Conservation (phyloP, 2,329 filamentous ascomycete genomes). For the Xylariales sp. region DNA sequence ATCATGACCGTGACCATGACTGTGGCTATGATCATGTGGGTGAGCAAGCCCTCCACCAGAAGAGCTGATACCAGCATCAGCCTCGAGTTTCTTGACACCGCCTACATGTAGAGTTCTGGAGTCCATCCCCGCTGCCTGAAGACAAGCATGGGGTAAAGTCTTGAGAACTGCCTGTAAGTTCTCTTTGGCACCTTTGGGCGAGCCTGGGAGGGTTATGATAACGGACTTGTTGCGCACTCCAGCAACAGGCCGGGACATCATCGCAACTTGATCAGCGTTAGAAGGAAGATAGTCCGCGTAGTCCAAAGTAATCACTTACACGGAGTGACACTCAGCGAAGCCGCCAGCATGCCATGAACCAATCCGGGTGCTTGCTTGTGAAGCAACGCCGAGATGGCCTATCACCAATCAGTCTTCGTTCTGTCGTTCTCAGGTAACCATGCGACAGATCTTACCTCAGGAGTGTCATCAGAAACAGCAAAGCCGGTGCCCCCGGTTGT, state of each 20-base stretch:
- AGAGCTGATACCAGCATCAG: slow-evolving; percentile 65
- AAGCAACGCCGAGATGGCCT: slow-evolving; percentile 76
- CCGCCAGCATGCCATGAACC: slow-evolving; percentile 89
- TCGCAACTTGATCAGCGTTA: slow-evolving; percentile 61
- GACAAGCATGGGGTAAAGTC: slow-evolving; percentile 90
- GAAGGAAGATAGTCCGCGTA: background rate
- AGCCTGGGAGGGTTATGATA: slow-evolving; percentile 86
- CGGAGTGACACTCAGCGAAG: slow-evolving; percentile 80
- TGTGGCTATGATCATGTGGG: slow-evolving; percentile 29
- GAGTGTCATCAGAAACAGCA: slow-evolving; percentile 76
- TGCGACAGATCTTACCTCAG: slow-evolving; percentile 63
- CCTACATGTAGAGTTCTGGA: slow-evolving; percentile 76
- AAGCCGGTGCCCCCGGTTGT: slow-evolving; percentile 95
- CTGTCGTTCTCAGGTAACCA: background rate
- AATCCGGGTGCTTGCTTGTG: slow-evolving; percentile 84
- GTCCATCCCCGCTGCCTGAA: slow-evolving; percentile 78
- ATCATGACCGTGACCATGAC: slow-evolving; percentile 47
- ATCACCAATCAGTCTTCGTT: slow-evolving; percentile 11
- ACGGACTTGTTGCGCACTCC: slow-evolving; percentile 78
- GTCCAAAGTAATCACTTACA: slow-evolving; percentile 53
- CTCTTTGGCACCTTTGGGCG: slow-evolving; percentile 90
- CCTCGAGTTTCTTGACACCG: slow-evolving; percentile 77
- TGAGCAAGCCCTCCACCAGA: slow-evolving; percentile 22
- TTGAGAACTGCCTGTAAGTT: slow-evolving; percentile 86
- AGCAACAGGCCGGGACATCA: slow-evolving; percentile 93